Base-by-base conservation (phyloP, 2,329 filamentous ascomycete species). In the Aspergillus ochraceoroseus region DNA sequence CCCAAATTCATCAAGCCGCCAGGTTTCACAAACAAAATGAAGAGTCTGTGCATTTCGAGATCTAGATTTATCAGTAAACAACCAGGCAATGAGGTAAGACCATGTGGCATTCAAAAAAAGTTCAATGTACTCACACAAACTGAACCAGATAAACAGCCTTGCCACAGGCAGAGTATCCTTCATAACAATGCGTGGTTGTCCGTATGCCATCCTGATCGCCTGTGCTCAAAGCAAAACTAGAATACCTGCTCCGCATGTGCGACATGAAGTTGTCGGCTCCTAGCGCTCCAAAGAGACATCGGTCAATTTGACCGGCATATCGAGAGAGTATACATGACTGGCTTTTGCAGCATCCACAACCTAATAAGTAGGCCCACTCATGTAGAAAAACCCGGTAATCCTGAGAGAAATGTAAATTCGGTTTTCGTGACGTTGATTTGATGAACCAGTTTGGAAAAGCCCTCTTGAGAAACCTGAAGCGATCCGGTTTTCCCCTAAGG, bases 271-370 rank as follows among this genome's bases (percentile, higher is more conserved):
- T 42, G 15, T 28, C 11, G 4, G 20, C 5, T 11, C 39, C 39
- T 8, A 42, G 13, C 0, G 39, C 28, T 8, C 39, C 39, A 37
- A 37, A 37, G 12, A 42, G 13, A n/a, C 39, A 42, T 18, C 33
- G 11, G 11, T 42, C 39, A 22, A 42, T 37, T 9, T 42, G 19
- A n/a, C 39, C 39, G 7, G 14, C 15, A 28, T 28, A 29, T 23
- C n/a, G 1, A 14, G 19, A 2, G 12, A 9, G 17, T 7, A 7
- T n/a, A 18, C 31, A 33, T 25, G 37, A 40, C 13, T 8, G 13
- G 12, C 32, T 6, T 12, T 39, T 20, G 22, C 29, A 39, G 11
- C 29, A 18, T 19, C 37, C 37, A n/a, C 30, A 32, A n/a, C 9
- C 4, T 17, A 41, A 8, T 1, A 41, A 5, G 14, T 33, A 29